A percentile compares a stretch with the other conserved stretches of the same genome.
Conservation (phyloP, 2,329 filamentous ascomycete species). For the Dendrostoma leiphaemia region DNA sequence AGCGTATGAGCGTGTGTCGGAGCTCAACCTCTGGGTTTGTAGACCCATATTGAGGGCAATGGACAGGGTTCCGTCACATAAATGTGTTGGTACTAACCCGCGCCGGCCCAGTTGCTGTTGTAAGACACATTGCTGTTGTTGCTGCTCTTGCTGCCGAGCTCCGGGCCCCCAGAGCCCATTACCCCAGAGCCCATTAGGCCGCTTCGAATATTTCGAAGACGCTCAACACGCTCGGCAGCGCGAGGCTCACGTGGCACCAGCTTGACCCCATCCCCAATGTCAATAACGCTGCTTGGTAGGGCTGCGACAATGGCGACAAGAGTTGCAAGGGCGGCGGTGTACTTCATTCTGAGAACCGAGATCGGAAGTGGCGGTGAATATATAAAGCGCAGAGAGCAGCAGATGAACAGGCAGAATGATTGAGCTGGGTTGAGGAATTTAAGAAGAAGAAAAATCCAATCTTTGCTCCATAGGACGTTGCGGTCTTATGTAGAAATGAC, state of each 20-base stretch:
- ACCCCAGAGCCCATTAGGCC: constrained; percentile 26
- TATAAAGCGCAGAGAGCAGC: background rate
- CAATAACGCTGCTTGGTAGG: constrained; percentile 34
- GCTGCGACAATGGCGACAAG: constrained; percentile 36
- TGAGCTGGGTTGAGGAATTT: background rate
- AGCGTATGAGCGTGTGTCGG: no score
- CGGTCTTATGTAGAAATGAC: background rate
- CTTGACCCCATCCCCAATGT: constrained; percentile 44
- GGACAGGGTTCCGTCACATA: no score
- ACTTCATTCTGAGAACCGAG: constrained; percentile 44
- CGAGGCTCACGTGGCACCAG: constrained; percentile 35
- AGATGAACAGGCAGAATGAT: background rate
- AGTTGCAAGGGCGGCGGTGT: constrained; percentile 35
- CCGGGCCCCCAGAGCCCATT: no score
- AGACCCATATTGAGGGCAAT: no score
- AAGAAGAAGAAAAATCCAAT: background rate
- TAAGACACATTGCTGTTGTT: constrained; percentile 46
- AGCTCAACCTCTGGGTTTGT: no score
- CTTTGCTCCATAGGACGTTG: background rate
- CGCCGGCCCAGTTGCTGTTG: constrained; percentile 59
- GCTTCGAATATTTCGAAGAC: constrained; percentile 27
- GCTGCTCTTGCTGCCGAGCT: constrained; percentile 32
- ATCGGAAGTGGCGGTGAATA: background rate
- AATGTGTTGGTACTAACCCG: no score
- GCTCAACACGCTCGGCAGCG: constrained; percentile 27